These are phyloP conservation scores for Podaxis pistillaris DNA, from an alignment of 768 basidiomycete species.

Conservation along the genomic window DNA sequence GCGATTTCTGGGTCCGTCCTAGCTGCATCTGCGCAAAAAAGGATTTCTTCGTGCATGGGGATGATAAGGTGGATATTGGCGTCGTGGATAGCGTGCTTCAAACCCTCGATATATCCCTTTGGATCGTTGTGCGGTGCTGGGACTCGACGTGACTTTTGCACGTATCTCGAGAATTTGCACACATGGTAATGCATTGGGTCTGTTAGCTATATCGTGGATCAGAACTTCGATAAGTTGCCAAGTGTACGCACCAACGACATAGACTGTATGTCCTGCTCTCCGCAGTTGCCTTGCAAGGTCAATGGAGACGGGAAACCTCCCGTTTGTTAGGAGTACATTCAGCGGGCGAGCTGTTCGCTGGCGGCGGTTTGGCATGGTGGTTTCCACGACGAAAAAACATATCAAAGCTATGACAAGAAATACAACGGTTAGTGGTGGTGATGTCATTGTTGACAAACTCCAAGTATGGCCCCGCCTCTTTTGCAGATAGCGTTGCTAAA, in stretches of 20 bases:
- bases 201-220: background rate
- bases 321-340: constrained; percentile 21
- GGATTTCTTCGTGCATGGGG: constrained; percentile 23
- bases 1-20: constrained; percentile 16
- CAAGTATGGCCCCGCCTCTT: no score
- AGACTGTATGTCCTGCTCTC: constrained; percentile 19
- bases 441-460: no score
- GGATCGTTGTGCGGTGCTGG: constrained; percentile 18
- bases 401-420: no score
- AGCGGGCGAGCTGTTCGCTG: background rate
- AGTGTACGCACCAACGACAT: constrained; percentile 16
- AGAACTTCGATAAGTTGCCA: background rate
- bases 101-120: constrained; percentile 16
- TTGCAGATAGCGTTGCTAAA: no score
- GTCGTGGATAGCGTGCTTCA: constrained; percentile 14
- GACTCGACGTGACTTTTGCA: constrained; percentile 18
- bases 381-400: no score
- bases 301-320: constrained; percentile 20
- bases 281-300: constrained; percentile 20
- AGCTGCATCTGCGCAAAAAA: constrained; percentile 20
- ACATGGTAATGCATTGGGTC: constrained; percentile 23
- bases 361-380: no score
- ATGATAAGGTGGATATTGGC: constrained; percentile 19
- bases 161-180: constrained; percentile 21
- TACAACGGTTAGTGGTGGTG: no score